Percentiles rank a stretch among this genome's conserved stretches.
These are phyloP conservation scores for Eucalyptus cloeziana DNA, from an alignment of 345 rosid genomes.

Conservation along the genomic window DNA sequence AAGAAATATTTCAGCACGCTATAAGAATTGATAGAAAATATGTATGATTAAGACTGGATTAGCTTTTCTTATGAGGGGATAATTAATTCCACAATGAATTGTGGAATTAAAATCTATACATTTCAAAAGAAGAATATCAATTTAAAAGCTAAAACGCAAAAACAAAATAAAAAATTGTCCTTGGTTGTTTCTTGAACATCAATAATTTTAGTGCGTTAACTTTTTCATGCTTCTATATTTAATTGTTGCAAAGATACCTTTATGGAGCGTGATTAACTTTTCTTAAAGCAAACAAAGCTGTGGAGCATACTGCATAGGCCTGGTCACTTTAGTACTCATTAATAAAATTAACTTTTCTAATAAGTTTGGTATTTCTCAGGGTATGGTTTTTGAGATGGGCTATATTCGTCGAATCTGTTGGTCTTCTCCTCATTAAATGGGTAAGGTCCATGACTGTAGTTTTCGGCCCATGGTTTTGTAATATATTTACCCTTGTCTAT, in stretches of 20 bases:
- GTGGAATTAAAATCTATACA: background rate
- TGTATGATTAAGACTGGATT: background rate
- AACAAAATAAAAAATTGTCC: background rate
- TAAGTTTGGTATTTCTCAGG: background rate
- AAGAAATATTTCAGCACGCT: too few relatives aligned
- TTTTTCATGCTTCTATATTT: background rate
- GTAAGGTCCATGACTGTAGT: background rate
- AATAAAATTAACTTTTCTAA: background rate
- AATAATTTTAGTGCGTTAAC: background rate
- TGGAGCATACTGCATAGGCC: too few relatives aligned
- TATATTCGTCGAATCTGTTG: background rate
- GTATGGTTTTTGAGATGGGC: background rate
- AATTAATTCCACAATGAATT: background rate
- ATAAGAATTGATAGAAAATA: background rate
- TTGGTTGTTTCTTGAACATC: background rate
- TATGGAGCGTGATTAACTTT: background rate
- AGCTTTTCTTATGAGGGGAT: background rate
- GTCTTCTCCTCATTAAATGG: background rate
- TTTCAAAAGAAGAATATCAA: background rate
- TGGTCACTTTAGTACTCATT: too few relatives aligned
- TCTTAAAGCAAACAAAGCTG: too few relatives aligned
- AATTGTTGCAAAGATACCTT: background rate
- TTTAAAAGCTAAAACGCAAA: background rate
- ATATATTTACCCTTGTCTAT: background rate
- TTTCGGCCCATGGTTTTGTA: background rate